Base-by-base conservation (phyloP, 2,329 filamentous ascomycete genomes). In the Didymella pomorum region DNA sequence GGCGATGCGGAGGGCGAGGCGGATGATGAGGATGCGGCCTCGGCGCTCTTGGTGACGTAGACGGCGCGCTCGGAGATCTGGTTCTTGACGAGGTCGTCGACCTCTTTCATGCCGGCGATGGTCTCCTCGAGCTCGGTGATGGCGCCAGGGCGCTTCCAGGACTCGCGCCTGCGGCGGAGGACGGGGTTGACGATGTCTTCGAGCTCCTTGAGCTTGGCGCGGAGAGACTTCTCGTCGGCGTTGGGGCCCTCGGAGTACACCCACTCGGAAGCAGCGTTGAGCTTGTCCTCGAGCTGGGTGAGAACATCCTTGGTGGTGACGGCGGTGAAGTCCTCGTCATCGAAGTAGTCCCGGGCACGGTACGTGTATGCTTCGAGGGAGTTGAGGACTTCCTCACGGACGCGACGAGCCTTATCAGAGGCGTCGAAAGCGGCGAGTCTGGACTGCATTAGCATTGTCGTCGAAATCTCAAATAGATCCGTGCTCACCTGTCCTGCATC, bases 281-380 rank as follows among this genome's bases (percentile, higher is more conserved):
- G 83, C 70, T 88, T 88, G 60, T 87, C 81, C 67, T 89, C 85
- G 12, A 98, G 83, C n/a, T 80, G 78, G 7, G 83, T 76, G 45
- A 92, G 86, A 71, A 93, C 86, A 20, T 85, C 83, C 3, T 86
- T 80, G 10, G 89, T 94, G 29, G 93, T 90, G 3, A 84, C 86
- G 12, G 83, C 83, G 51, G 90, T 81, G 74, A 97, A 98, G 1
- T 83, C 82, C 46, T 91, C 87, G 60, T 89, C 89, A 41, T 92
- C 89, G 2, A 97, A 82, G 43, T 96, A 83, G 75, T 97, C 93
- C 25, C 93, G 89, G 26, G 91, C 86, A 71, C 88, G 89, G 82
- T 99, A 99, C 14, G 94, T 97, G 77, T 90, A 98, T 12, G 86
- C 89, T 78, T 99, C 95, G n/a, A 99, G 86, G 64, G 91, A 89